Evolutionary conservation across 495 filamentous ascomycete genomes (phyloP), one percentile per base, ranked within the genome.

Genomic region (Penicillium desertorum): DNA sequence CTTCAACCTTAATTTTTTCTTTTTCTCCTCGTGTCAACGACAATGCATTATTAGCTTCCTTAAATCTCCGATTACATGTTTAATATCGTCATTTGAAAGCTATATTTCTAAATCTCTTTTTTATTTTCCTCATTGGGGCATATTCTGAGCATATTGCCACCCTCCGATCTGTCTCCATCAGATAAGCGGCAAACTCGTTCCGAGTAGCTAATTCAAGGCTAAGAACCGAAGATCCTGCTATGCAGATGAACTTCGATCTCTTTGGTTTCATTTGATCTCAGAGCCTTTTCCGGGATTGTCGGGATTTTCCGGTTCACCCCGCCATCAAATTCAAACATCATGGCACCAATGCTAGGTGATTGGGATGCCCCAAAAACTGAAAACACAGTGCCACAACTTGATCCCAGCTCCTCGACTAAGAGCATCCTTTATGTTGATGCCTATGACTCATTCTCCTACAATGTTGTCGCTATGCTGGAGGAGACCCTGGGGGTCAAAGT

Each of bases 391-490:
- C 23, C 43, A 6, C 37, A 29, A 19, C 22, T 17, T 41, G 53
- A 49, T 25, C 36, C 17, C 5, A 22, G 29, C 50, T 30, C 43
- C 1, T 44, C 55, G 14, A 48, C 47, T 37, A 78, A 71, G 41
- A 81, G 75, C 45, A 84, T 97, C 51, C 83, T 98, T 44, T 92
- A 94, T 70, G 73, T 98, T 43, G 94, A 98, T 68, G 91, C 92
- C 51, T 95, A 96, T 65, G 94, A 97, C 73, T 96, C 92, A 51
- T 97, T 96, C 76, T 87, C 92, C 43, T 89, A 96, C 74, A 97
- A 96, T 76, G 92, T 97, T 57, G 82, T 92, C 44, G 80, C 86
- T 16, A 84, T 94, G 61, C 79, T 97, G 17, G 77, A 85, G 58
- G 83, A 87, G 9, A 76, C 77, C 16, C 74, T 91, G 10, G 70